These are phyloP conservation scores for Phytomonas serpens DNA, from an alignment of 208 protist species.

Conservation along the genomic window DNA sequence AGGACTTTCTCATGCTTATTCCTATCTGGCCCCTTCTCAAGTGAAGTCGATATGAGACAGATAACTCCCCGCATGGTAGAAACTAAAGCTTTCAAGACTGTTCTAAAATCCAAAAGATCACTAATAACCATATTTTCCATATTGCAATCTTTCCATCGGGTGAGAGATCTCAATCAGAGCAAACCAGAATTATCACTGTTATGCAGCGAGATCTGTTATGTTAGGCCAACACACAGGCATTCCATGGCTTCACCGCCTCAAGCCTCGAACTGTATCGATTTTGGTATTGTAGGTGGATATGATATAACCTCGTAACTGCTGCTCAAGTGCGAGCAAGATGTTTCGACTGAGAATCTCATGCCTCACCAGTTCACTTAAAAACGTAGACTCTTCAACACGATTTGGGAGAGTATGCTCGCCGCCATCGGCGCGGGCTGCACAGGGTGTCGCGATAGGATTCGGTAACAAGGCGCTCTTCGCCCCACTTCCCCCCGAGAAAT, in stretches of 20 bases:
- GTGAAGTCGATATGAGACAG: background rate
- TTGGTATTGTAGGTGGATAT: background rate
- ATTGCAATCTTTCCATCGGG: background rate
- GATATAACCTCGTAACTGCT: slow-evolving; percentile 32
- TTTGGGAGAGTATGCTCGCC: background rate
- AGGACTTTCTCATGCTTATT: background rate
- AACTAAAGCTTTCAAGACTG: background rate
- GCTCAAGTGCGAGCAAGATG: slow-evolving; percentile 30
- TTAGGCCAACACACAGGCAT: background rate
- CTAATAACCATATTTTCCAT: background rate
- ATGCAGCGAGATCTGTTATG: background rate
- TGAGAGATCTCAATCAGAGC: background rate
- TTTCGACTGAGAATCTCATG: slow-evolving; percentile 40
- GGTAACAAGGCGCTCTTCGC: background rate
- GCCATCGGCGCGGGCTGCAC: too few species aligned
- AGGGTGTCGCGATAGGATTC: too few species aligned
- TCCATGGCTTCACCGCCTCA: background rate
- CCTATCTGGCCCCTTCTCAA: background rate
- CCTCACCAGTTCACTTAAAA: slow-evolving; percentile 12
- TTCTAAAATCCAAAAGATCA: background rate
- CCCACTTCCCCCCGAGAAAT: background rate
- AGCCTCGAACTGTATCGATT: background rate
- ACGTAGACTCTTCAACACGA: background rate
- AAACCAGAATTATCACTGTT: background rate
- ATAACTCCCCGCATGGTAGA: background rate